Percentiles rank a stretch among this genome's conserved stretches.
Evolutionary conservation across 1,139 yeast species (phyloP).

Genomic region (Hansenula sp.): DNA sequence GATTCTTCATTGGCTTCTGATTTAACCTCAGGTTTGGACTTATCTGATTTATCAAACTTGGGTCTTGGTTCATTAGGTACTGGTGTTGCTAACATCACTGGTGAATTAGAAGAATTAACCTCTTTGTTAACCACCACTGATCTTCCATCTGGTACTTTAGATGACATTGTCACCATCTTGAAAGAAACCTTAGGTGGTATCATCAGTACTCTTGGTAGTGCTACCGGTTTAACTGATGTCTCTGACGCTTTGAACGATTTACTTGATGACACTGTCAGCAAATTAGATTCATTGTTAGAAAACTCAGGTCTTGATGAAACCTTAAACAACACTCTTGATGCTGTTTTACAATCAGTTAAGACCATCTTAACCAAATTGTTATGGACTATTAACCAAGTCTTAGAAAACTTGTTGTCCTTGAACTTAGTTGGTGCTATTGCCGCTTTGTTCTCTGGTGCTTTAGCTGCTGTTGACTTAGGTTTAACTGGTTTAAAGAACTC

Average conservation of each 20-base stretch:
- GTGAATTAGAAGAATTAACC: conserved; percentile 3
- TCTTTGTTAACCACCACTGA: conserved; percentile 1
- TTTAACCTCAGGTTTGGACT: too few relatives aligned
- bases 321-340: not conserved
- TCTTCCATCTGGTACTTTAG: conserved; percentile 1
- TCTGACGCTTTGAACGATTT: conserved; percentile 3
- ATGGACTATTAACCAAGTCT: conserved; percentile 4
- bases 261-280: not conserved
- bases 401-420: conserved; percentile 7
- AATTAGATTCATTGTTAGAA: conserved; percentile 1
- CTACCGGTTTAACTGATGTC: conserved; percentile 5
- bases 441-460: conserved; percentile 5
- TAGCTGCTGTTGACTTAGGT: not conserved
- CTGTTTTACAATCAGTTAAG: conserved; percentile 1
- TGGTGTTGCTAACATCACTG: conserved; percentile 6
- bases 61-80: conserved; percentile 1
- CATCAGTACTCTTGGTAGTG: conserved; percentile 2
- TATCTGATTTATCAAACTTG: too few relatives aligned
- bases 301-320: conserved; percentile 1
- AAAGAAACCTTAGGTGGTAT: not conserved
- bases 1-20: too few relatives aligned
- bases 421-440: conserved; percentile 14
- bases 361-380: conserved; percentile 6
- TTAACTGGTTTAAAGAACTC: not conserved
- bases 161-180: not conserved